These are phyloP conservation scores for Gnetum montanum DNA, from an alignment of 75 land plant species.

Conservation along the genomic window DNA sequence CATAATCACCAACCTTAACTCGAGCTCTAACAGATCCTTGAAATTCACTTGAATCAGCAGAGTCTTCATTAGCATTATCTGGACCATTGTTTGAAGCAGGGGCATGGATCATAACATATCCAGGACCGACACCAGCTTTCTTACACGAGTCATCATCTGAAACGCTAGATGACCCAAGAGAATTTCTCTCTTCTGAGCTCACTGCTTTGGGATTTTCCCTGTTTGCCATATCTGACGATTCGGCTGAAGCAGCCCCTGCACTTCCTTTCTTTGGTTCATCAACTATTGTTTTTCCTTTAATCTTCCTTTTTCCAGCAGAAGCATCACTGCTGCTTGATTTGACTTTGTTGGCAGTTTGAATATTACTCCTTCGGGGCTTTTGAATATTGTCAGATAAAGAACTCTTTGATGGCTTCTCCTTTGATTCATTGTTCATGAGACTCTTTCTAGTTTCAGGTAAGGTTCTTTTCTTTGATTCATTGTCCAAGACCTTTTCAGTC, in stretches of 20 bases:
- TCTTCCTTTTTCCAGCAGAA: conserved; percentile 3
- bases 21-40: neutral
- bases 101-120: conserved; percentile 21
- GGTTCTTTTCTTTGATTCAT: neutral
- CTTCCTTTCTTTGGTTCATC: neutral
- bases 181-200: too few species aligned
- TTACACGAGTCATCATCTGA: conserved; percentile 3
- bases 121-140: conserved; percentile 4
- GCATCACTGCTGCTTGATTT: neutral
- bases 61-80: conserved; percentile 8
- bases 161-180: too few species aligned
- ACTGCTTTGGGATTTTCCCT: too few species aligned
- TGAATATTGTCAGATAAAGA: neutral
- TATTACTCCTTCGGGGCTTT: neutral
- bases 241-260: neutral
- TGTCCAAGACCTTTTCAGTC: neutral
- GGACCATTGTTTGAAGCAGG: conserved; percentile 17
- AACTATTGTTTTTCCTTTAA: neutral
- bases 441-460: conserved; percentile 4
- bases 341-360: neutral
- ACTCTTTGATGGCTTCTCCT: conserved; percentile 5
- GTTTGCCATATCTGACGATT: too few species aligned
- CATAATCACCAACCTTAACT: neutral
- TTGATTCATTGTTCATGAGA: neutral
- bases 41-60: neutral